Percentiles rank a stretch among this genome's conserved stretches.
These are phyloP conservation scores for sorghum (Sorghum bicolor) DNA, from an alignment of 176 grass and related monocot genomes.

Conservation along the genomic window DNA sequence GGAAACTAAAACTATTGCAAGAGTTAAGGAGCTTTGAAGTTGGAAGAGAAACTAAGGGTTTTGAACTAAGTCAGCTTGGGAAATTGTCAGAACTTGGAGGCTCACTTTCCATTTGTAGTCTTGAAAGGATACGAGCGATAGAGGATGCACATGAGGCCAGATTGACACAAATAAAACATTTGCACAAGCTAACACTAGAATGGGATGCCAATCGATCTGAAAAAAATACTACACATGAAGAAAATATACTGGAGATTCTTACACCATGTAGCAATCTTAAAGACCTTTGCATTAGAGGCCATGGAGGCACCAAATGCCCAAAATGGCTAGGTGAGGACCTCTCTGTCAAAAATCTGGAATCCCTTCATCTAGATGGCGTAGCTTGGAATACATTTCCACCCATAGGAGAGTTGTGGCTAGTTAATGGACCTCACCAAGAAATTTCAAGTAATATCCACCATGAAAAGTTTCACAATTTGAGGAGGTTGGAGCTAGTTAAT, in stretches of 20 bases:
- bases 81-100: not conserved
- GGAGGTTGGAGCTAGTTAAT: not conserved
- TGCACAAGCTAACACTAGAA: not conserved
- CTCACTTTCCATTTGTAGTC: not conserved
- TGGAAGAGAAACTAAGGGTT: not conserved
- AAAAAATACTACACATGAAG: not conserved
- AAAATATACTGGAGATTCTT: not conserved
- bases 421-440: not conserved
- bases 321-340: not conserved
- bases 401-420: not conserved
- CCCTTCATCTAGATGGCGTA: not conserved
- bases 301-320: not conserved
- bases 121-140: not conserved
- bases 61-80: not conserved
- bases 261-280: not conserved
- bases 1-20: not conserved
- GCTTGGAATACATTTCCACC: constrained; percentile 2
- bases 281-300: not conserved
- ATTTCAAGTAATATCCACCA: not conserved
- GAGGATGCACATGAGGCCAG: not conserved
- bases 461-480: not conserved
- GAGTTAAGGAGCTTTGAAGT: not conserved
- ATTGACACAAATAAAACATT: not conserved
- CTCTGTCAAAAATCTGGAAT: not conserved
- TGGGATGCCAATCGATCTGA: not conserved